Conservation (phyloP, 2,329 filamentous ascomycete genomes). For the Thelonectria blattea region DNA sequence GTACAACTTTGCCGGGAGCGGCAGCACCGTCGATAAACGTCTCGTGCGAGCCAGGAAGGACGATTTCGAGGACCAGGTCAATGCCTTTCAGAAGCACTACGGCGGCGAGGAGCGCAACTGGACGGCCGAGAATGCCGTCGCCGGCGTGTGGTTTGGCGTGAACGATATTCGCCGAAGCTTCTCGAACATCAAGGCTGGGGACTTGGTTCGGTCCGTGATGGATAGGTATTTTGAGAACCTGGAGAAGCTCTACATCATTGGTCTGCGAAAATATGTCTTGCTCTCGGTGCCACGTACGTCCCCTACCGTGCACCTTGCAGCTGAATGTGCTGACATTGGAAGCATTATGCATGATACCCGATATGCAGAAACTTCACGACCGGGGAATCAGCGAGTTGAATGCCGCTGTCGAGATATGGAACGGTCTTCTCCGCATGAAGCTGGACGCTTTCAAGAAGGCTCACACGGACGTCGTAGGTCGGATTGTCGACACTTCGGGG, state of each 20-base stretch:
- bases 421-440: slow-evolving; percentile 2
- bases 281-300: slow-evolving; percentile 10
- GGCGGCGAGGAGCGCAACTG: slow-evolving; percentile 1
- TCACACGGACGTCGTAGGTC: neutral
- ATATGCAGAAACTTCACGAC: slow-evolving; percentile 4
- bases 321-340: neutral
- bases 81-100: slow-evolving; percentile 1
- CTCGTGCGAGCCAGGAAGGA: neutral
- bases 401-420: slow-evolving; percentile 12
- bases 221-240: slow-evolving; percentile 9
- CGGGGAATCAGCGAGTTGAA: slow-evolving; percentile 12
- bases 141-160: slow-evolving; percentile 5
- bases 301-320: neutral
- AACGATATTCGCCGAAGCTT: slow-evolving; percentile 13
- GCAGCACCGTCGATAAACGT: slow-evolving; percentile 4
- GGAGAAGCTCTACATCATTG: slow-evolving; percentile 5
- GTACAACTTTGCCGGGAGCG: slow-evolving; percentile 15
- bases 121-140: slow-evolving; percentile 7
- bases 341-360: slow-evolving; percentile 12
- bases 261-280: slow-evolving; percentile 7
- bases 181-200: neutral
- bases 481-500: slow-evolving; percentile 4
- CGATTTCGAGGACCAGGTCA: slow-evolving; percentile 7
- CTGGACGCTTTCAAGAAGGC: slow-evolving; percentile 7
- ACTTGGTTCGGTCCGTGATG: neutral